Evolutionary conservation across 2,329 filamentous ascomycete species (phyloP), one percentile per base, ranked within the genome.

Genomic region (Leptographium radiaticola): DNA sequence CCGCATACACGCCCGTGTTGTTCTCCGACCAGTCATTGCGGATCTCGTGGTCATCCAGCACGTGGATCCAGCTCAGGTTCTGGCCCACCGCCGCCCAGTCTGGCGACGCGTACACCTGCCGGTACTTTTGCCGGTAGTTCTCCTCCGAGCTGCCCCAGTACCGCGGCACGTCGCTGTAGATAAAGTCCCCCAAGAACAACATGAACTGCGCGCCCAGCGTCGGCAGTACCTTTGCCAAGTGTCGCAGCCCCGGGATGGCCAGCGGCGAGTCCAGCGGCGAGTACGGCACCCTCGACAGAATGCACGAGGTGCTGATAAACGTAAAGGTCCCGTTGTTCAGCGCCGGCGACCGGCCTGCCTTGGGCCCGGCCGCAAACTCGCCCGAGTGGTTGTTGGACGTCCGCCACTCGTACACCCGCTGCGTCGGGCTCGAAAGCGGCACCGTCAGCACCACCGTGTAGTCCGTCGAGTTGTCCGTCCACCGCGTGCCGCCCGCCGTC

Each of bases 31-130:
- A 97, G 69, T 97, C 93, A 62, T 98, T 97, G 6, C 80, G 79
- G 57, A 98, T 96, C 65, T 98, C 93, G 63, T 98, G 93, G 65
- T 98, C 93, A 64, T 98, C 93, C 8, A 96, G 79, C 2, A 95
- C 90, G 64, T 98, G 93, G 46, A 97, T 88, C 93, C 93, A 98
- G 62, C 90, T 94, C n/a, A 97, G 73, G 53, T 89, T 83, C 60
- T 85, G 76, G 1, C 81, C 81, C 12, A 87, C 82, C 0, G 81
- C 72, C 1, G 79, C 74, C 93, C 93, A 98, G 59, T 95, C 91
- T 0, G 91, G 91, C 2, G 90, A 95, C 0, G 88, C 86, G 64
- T 98, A 98, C n/a, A 96, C 84, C 62, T 94, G 89, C 20, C 91
- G 84, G 65, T 98, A 98, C 65, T 96, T 89, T 64, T 88, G 81